Evolutionary conservation across 2,329 filamentous ascomycete genomes (phyloP), one percentile per base, ranked within the genome.

Genomic region (Aspergillus latus): DNA sequence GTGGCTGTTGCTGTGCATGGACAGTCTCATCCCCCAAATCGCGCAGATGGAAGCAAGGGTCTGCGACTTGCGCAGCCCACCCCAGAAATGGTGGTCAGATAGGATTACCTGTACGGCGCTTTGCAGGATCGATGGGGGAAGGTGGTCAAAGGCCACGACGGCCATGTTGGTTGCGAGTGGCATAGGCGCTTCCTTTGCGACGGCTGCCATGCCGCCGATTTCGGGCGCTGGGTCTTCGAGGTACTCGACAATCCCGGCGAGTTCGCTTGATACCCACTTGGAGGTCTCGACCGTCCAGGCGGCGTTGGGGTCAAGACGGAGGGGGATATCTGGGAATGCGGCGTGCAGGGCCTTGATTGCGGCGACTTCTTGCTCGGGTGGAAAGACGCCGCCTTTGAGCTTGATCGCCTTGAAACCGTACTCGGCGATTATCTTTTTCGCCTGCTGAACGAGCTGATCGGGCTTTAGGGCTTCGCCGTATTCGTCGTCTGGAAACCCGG

Each of bases 1-100:
- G 34, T 77, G 75, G 10, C 74, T 77, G 58, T 77, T 77, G 2
- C 75, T 77, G 57, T 77, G 75, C 75, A 77, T 77, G 1, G 73
- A 75, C 0, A 77, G 69, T 0, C 73, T 62, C 61, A 77, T 71
- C 1, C 69, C 70, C 74, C 74, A 77, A 4, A 68, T 77, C 15
- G 46, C 46, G 26, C 52, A 55, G 46, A 55, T 76, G 11, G 68
- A 65, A 0, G 73, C 75, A 29, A 77, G 60, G 0, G 62, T 69
- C 56, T 77, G 75, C 0, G 75, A 76, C 49, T 68, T 73, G 30
- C 75, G 75, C 9, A 77, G 64, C 0, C 75, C 75, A 1, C 75
- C 75, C 75, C 75, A 77, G 62, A 77, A 77, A 49, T 77, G 75
- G 45, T 77, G 75, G 30, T 77, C 75, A 0, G 74, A 76, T 0